Conservation (phyloP, 306 rosid species). For the Hippophae rhamnoides region DNA sequence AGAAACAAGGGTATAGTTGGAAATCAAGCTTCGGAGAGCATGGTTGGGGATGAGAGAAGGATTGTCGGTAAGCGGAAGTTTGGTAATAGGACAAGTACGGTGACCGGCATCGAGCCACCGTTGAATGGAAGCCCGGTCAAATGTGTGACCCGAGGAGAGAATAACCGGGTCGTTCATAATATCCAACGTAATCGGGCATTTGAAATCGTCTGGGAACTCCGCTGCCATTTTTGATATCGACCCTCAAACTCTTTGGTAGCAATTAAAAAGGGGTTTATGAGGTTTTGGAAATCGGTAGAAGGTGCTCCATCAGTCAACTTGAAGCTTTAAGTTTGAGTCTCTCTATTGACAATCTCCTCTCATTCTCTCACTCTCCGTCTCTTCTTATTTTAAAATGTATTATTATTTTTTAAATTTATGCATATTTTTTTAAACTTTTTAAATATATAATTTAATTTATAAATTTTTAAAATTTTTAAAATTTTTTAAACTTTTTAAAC, state of each 20-base stretch:
- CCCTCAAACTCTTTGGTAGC: not conserved
- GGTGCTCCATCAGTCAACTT: not conserved
- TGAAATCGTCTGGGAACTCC: constrained; percentile 62
- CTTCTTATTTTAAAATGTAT: too few relatives aligned
- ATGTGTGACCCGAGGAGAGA: constrained; percentile 80
- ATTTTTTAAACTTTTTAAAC: too few relatives aligned
- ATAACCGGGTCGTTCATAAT: constrained; percentile 88
- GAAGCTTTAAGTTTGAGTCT: not conserved
- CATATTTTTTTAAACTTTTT: too few relatives aligned
- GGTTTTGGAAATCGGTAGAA: constrained; percentile 22
- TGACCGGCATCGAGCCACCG: constrained; percentile 84
- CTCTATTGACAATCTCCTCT: too few relatives aligned
- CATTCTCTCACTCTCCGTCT: too few relatives aligned
- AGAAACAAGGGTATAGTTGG: constrained; percentile 37
- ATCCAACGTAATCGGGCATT: constrained; percentile 73
- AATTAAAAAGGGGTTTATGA: constrained; percentile 19
- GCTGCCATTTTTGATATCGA: constrained; percentile 35
- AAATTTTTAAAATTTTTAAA: too few relatives aligned
- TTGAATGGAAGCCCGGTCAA: constrained; percentile 67
- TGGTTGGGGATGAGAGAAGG: constrained; percentile 76
- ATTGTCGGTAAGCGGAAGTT: constrained; percentile 53
- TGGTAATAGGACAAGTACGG: constrained; percentile 79
- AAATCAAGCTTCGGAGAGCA: constrained; percentile 69
- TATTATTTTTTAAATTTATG: too few relatives aligned
- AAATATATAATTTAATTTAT: too few relatives aligned